Base-by-base conservation (phyloP, 345 rosid genomes). In the Salix viminalis region DNA sequence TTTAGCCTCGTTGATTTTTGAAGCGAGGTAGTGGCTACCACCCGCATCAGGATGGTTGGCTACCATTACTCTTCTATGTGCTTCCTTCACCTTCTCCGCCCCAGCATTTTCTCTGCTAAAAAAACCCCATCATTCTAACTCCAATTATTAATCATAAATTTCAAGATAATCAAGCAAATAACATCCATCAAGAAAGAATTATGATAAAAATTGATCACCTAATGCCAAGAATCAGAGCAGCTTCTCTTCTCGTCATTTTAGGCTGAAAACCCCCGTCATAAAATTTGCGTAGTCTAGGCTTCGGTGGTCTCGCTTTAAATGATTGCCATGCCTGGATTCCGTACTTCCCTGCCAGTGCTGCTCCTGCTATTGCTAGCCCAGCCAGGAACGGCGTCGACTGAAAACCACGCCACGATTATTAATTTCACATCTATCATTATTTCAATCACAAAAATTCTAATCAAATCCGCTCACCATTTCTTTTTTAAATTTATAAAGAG, bases 21-120 rank as follows among this genome's bases (percentile, higher is more conserved):
- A 92, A 16, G 97, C 97, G 7, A 94, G 84, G 86, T 88, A 94
- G 83, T 94, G 94, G 83, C 98, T 91, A 50, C 97, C 98, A 42
- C 97, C 98, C 1, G 96, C 95, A 81, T 91, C 97, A 1, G 95
- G 97, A 80, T 90, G 97, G 86, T 92, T 92, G 65, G 98, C 98
- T 24, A 91, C 95, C 97, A 94, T 91, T 26, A 90, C 97, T 85
- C 69, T 90, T 85, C 94, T 85, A 74, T 94, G 97, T 19, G 97
- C 98, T 85, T 92, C 97, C 86, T 88, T 91, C 64, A 92, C 91
- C 82, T 94, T 92, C 67, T 87, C 97, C 0, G 87, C 77, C 24
- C 91, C 28, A 12, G 89, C 92, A 77, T 67, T 86, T 79, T 91
- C 96, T 88, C 97, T 92, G 81, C 77, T 46, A 4, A 46, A 46